Conservation (phyloP, 2,329 filamentous ascomycete genomes). For the Fusarium lyarnte region DNA sequence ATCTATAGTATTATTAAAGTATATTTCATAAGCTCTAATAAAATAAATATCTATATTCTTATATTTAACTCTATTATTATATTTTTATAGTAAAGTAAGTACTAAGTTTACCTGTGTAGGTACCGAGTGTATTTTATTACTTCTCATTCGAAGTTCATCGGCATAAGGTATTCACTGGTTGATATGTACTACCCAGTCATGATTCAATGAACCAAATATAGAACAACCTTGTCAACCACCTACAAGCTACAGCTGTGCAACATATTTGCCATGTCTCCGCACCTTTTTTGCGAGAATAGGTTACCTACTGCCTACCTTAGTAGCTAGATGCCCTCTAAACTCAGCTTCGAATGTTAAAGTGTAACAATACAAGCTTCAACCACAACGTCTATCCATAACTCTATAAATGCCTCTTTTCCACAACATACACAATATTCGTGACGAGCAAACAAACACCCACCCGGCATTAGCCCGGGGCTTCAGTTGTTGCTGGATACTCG, state of each 20-base stretch:
- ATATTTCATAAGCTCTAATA: background rate
- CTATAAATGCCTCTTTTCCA: background rate
- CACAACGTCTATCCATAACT: background rate
- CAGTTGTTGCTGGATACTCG: background rate
- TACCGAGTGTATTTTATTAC: too few relatives aligned
- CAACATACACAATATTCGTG: background rate
- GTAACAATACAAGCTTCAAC: background rate
- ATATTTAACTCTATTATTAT: background rate
- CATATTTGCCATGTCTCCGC: background rate
- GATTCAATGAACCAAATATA: background rate
- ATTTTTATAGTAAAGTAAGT: background rate
- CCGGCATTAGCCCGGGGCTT: background rate
- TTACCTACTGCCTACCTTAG: background rate
- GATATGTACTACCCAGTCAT: background rate
- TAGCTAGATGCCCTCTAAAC: background rate
- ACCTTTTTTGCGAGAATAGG: background rate
- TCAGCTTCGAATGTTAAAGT: background rate
- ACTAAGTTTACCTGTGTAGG: background rate
- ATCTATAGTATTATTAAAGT: background rate
- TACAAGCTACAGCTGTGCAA: background rate
- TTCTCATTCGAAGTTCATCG: too few relatives aligned
- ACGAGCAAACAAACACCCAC: background rate
- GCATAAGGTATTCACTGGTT: accelerated
- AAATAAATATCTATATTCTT: background rate
- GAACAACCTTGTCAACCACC: background rate